Base-by-base conservation (phyloP, 305 asterid genomes). In the Lippia alba region DNA sequence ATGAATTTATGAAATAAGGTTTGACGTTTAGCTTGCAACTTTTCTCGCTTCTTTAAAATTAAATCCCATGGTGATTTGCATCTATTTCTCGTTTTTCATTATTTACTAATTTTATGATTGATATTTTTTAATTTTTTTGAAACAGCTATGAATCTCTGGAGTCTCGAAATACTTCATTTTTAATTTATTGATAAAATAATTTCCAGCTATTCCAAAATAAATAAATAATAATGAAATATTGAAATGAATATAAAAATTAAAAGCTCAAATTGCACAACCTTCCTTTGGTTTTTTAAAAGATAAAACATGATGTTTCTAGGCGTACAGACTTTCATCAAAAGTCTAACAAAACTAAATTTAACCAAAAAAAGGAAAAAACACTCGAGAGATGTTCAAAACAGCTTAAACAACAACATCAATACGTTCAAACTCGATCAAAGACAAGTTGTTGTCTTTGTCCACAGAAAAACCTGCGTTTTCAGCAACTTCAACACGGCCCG, bases 341-440 rank as follows among this genome's bases (percentile, higher is more conserved):
- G 49, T 74, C 58, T 17, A 56, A 76, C 60, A 41, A 4, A 57
- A 61, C 76, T 63, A 74, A 71, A 16, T 24, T 19, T 24, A 55
- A 24, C 2, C 1, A 77, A 15, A 50, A 5, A 39, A 24, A 24
- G 30, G 30, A 24, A 24, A 36, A 4, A 1, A 36, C 41, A 36
- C 41, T 36, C 5, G 41, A 36, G 41, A 36, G 41, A 9, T 17
- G 19, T 41, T 33, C 8, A 56, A 9, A 7, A 51, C 50, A 62
- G 36, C 74, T 81, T 75, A 88, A 59, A 86, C 88, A 11, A 82
- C 86, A 5, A 83, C 85, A 59, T 83, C 89, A 32, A 85, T 62
- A n/a, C 92, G 88, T 33, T 86, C 95, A 18, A 88, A 88, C 75
- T 88, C 94, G 46, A 86, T 82, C 82, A 88, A 68, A 11, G 94